phyloP scores from a whole-genome alignment of 2,329 filamentous ascomycete species.

The Colletotrichum liriopes region DNA sequence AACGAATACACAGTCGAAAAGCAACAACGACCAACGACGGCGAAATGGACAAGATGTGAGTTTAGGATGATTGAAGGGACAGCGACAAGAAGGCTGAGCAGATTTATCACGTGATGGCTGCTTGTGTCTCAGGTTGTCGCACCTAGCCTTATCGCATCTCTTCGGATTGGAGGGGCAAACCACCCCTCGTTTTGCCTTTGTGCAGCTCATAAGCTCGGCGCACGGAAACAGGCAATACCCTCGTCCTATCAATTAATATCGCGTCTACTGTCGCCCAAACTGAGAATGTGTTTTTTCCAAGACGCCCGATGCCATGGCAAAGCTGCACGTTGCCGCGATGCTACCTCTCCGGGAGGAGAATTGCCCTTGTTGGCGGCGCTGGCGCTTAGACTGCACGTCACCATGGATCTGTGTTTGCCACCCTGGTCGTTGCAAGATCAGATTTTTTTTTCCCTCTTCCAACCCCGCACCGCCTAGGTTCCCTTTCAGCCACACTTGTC shows the following conservation, averaged over 20 bases:
- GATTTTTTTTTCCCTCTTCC: slow-evolving; percentile 21
- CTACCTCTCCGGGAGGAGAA: slow-evolving; percentile 26
- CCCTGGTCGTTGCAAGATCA: slow-evolving; percentile 31
- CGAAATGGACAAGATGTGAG: neutral
- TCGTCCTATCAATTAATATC: neutral
- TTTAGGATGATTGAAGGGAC: neutral
- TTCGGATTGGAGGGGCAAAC: slow-evolving; percentile 9
- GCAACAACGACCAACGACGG: neutral
- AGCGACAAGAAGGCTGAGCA: neutral
- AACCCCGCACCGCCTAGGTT: slow-evolving; percentile 34
- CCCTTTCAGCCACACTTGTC: slow-evolving; percentile 30
- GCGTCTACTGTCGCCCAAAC: neutral
- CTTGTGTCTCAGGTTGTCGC: slow-evolving; percentile 6
- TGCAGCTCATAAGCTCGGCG: neutral
- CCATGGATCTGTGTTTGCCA: slow-evolving; percentile 33
- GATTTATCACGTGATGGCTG: neutral
- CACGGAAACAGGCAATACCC: neutral
- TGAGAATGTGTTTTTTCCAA: neutral
- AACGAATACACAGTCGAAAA: neutral
- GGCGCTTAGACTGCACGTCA: slow-evolving; percentile 43
- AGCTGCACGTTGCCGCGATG: slow-evolving; percentile 35
- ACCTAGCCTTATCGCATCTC: slow-evolving; percentile 8
- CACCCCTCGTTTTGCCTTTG: slow-evolving; percentile 12
- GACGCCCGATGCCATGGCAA: slow-evolving; percentile 31
- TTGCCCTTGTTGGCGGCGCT: slow-evolving; percentile 30